These are phyloP conservation scores for Russula lepida DNA, from an alignment of 768 basidiomycete genomes.

Conservation along the genomic window DNA sequence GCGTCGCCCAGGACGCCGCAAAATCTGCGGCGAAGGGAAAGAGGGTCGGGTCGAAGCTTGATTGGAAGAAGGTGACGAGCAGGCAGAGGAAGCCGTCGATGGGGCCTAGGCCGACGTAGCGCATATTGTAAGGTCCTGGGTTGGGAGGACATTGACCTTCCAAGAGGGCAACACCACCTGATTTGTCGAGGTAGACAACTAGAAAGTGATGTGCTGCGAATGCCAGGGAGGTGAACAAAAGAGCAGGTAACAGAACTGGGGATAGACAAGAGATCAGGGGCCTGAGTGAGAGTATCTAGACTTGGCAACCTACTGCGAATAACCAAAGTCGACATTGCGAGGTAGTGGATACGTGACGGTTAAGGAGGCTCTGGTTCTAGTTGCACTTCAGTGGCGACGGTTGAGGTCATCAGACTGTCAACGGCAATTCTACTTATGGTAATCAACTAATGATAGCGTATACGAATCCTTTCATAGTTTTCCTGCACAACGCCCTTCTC, in stretches of 20 bases:
- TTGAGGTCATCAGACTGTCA: background rate
- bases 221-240: conserved; percentile 13
- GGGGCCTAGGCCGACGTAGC: conserved; percentile 8
- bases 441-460: background rate
- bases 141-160: conserved; percentile 8
- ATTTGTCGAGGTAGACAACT: conserved; percentile 11
- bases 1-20: background rate
- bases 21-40: conserved; percentile 12
- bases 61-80: conserved; percentile 19
- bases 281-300: background rate
- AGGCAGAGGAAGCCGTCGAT: conserved; percentile 6
- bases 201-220: conserved; percentile 9
- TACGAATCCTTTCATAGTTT: background rate
- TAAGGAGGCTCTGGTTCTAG: background rate
- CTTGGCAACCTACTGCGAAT: conserved; percentile 1
- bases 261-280: background rate
- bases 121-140: conserved; percentile 9
- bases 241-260: conserved; percentile 7
- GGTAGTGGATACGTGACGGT: background rate
- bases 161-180: conserved; percentile 8
- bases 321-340: background rate
- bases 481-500: background rate
- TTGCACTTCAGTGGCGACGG: background rate
- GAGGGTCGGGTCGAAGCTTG: background rate
- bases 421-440: background rate